Evolutionary conservation across 768 basidiomycete genomes (phyloP).

Genomic region (Suillus bovinus): DNA sequence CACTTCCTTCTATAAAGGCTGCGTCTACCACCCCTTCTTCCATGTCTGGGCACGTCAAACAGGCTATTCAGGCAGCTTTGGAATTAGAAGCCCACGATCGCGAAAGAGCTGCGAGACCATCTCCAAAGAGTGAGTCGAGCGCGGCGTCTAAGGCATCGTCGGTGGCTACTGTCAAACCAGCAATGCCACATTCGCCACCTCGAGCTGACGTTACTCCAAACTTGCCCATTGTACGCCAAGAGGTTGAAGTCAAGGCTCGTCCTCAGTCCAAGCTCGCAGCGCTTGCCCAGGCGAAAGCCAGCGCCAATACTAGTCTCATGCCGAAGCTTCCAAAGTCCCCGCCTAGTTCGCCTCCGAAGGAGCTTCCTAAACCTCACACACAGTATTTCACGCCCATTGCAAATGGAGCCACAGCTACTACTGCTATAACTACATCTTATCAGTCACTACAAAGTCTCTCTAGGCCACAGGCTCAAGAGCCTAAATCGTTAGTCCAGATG

Average conservation of each 20-base stretch:
- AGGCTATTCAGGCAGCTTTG: slow-evolving; percentile 69
- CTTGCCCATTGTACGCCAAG: slow-evolving; percentile 13
- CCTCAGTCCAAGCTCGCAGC: slow-evolving; percentile 73
- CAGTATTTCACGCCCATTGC: slow-evolving; percentile 77
- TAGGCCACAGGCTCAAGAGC: slow-evolving; percentile 27
- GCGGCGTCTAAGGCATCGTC: slow-evolving; percentile 25
- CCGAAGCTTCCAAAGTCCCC: slow-evolving; percentile 27
- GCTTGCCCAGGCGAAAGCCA: slow-evolving; percentile 62
- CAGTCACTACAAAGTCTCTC: slow-evolving; percentile 68
- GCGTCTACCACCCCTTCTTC: slow-evolving; percentile 43
- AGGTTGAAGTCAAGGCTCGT: slow-evolving; percentile 30
- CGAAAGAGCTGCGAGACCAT: slow-evolving; percentile 7
- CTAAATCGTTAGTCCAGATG: slow-evolving; percentile 28
- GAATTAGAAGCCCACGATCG: slow-evolving; percentile 57
- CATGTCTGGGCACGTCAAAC: slow-evolving; percentile 59
- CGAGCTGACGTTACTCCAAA: slow-evolving; percentile 22
- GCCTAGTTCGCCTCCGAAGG: slow-evolving; percentile 28
- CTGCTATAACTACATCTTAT: slow-evolving; percentile 81
- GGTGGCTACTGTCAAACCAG: slow-evolving; percentile 18
- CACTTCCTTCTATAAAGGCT: slow-evolving; percentile 25
- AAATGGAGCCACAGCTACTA: slow-evolving; percentile 82
- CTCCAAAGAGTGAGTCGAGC: slow-evolving; percentile 13
- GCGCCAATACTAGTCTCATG: slow-evolving; percentile 13
- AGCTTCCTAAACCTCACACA: slow-evolving; percentile 52
- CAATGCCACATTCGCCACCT: slow-evolving; percentile 23